These are phyloP conservation scores for Boechera retrofracta DNA, from an alignment of 345 rosid species.

Conservation along the genomic window DNA sequence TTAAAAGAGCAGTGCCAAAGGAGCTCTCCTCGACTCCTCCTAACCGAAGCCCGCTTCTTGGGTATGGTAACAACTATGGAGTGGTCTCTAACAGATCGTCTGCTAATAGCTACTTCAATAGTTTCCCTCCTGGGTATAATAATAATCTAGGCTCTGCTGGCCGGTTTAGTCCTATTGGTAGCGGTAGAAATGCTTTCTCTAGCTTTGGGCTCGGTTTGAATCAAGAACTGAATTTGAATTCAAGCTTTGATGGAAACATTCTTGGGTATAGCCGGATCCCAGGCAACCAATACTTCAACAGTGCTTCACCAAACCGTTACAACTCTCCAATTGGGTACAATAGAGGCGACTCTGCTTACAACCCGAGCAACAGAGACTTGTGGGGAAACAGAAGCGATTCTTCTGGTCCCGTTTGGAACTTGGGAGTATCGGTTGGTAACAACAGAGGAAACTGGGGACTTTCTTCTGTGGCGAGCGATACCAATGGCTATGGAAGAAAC, in stretches of 20 bases:
- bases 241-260: conserved; percentile 62
- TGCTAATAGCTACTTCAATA: conserved; percentile 68
- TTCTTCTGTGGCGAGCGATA: conserved; percentile 50
- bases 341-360: conserved; percentile 65
- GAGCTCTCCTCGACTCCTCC: conserved; percentile 70
- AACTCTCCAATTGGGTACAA: conserved; percentile 73
- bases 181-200: conserved; percentile 63
- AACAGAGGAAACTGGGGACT: conserved; percentile 76
- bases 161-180: conserved; percentile 76
- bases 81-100: conserved; percentile 51
- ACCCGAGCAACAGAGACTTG: conserved; percentile 62
- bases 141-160: conserved; percentile 68
- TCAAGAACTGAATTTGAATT: conserved; percentile 69
- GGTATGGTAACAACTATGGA: conserved; percentile 64
- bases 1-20: conserved; percentile 95
- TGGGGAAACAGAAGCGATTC: conserved; percentile 81
- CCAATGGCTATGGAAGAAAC: conserved; percentile 62
- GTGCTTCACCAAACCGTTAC: conserved; percentile 65
- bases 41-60: conserved; percentile 70
- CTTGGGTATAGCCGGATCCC: conserved; percentile 69
- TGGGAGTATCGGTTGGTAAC: conserved; percentile 69
- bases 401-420: conserved; percentile 62
- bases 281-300: conserved; percentile 59
- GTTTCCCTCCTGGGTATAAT: conserved; percentile 73
- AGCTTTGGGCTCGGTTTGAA: conserved; percentile 76